A percentile compares a stretch with the other conserved stretches of the same genome.
Conservation (phyloP, 495 filamentous ascomycete species). For the Penicillium salamii region DNA sequence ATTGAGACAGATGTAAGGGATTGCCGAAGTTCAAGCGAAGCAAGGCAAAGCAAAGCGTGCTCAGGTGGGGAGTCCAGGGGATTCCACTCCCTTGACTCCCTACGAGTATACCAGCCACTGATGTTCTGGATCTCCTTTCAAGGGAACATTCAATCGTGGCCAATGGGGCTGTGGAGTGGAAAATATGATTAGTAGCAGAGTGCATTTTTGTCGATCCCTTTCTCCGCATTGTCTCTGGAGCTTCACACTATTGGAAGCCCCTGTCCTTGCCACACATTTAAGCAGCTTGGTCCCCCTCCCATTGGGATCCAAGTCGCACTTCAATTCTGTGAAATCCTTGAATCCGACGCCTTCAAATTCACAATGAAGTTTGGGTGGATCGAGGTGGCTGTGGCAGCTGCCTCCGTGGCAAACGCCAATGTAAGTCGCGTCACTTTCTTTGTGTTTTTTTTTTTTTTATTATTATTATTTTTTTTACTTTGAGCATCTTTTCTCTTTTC, state of each 20-base stretch:
- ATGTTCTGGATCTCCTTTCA: conserved; percentile 1
- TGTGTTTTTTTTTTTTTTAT: too few relatives aligned
- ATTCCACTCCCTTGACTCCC: too few relatives aligned
- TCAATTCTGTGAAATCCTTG: not conserved
- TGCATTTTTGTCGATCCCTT: conserved; percentile 9
- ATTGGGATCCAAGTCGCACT: conserved; percentile 3
- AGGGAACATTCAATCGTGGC: not conserved
- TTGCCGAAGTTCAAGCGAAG: too few relatives aligned
- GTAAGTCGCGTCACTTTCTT: conserved; percentile 11
- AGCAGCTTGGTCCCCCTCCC: not conserved
- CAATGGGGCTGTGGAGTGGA: not conserved
- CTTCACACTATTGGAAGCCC: not conserved
- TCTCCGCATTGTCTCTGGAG: not conserved
- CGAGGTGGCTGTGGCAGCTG: conserved; percentile 33
- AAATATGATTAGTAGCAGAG: not conserved
- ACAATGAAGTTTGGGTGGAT: conserved; percentile 43
- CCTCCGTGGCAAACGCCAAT: conserved; percentile 37
- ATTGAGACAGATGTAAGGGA: too few relatives aligned
- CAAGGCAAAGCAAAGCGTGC: too few relatives aligned
- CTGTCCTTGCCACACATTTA: conserved; percentile 2
- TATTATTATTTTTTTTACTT: too few relatives aligned
- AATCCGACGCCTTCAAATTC: conserved; percentile 5
- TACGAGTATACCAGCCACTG: not conserved
- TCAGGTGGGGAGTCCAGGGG: too few relatives aligned
- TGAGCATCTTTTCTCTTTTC: too few relatives aligned